Conservation (phyloP, 2,329 filamentous ascomycete species). For the Xylaria sp. region DNA sequence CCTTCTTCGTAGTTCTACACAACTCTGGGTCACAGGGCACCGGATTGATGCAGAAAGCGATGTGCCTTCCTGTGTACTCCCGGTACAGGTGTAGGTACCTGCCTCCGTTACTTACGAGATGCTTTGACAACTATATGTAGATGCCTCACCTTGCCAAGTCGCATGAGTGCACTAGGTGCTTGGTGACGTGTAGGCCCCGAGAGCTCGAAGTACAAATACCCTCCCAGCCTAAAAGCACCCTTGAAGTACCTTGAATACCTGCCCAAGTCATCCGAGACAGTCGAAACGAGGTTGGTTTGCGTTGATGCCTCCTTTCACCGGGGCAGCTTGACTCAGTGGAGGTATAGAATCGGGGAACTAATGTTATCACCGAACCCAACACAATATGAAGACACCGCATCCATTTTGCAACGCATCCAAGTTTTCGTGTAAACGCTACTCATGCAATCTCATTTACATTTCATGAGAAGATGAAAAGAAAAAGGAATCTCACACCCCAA, state of each 20-base stretch:
- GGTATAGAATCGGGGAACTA: background rate
- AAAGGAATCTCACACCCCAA: background rate
- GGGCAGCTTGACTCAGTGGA: background rate
- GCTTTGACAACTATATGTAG: background rate
- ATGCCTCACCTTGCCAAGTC: background rate
- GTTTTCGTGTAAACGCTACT: background rate
- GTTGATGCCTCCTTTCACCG: background rate
- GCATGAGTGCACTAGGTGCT: background rate
- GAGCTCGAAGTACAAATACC: background rate
- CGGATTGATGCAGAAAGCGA: background rate
- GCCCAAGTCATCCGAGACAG: background rate
- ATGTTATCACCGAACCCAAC: background rate
- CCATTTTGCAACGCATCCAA: conserved; percentile 2
- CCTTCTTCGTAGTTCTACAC: background rate
- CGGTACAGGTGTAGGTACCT: background rate
- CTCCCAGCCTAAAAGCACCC: no score
- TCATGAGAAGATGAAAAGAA: background rate
- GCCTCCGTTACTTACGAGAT: background rate
- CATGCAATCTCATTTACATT: conserved; percentile 11
- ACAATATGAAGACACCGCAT: background rate
- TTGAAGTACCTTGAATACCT: background rate
- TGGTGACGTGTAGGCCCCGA: background rate
- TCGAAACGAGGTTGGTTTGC: background rate
- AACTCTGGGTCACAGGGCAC: background rate
- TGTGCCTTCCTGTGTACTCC: background rate